Conservation (phyloP, 1,139 yeast genomes). For the Tardiomyces depauwii region DNA sequence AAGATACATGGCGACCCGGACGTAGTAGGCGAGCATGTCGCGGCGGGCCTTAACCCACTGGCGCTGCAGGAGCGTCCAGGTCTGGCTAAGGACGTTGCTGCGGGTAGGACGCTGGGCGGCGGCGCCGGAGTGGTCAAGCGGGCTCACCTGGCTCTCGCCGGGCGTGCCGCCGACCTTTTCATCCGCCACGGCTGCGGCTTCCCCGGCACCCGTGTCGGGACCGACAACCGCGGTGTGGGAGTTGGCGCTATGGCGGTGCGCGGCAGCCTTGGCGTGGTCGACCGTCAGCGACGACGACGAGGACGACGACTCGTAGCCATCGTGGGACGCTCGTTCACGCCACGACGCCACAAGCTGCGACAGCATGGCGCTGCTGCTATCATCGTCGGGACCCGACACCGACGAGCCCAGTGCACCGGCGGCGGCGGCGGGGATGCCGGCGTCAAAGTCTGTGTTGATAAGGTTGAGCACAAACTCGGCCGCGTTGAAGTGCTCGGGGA, state of each 20-base stretch:
- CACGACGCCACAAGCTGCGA: background rate
- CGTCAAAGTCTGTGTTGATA: constrained; percentile 25
- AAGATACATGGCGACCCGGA: constrained; percentile 30
- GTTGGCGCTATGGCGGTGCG: no score
- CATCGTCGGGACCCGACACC: background rate
- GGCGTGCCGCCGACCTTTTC: background rate
- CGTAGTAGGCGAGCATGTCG: constrained; percentile 30
- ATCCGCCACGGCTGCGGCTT: background rate
- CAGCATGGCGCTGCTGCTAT: background rate
- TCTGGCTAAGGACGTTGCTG: constrained; percentile 1
- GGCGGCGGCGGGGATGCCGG: background rate
- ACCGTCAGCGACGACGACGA: background rate
- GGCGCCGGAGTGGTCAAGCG: background rate
- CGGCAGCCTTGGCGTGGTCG: background rate
- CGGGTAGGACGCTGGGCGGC: background rate
- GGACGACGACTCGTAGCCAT: background rate
- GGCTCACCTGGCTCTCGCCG: background rate
- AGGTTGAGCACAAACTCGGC: constrained; percentile 30
- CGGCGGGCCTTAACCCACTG: constrained; percentile 25
- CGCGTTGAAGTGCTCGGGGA: constrained; percentile 24
- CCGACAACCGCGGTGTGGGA: no score
- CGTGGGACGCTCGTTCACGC: background rate
- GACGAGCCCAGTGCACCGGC: background rate
- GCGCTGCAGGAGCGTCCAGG: constrained; percentile 18
- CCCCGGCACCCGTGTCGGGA: no score